These are phyloP conservation scores for Daldinia grandis DNA, from an alignment of 495 filamentous ascomycete genomes.

Conservation along the genomic window DNA sequence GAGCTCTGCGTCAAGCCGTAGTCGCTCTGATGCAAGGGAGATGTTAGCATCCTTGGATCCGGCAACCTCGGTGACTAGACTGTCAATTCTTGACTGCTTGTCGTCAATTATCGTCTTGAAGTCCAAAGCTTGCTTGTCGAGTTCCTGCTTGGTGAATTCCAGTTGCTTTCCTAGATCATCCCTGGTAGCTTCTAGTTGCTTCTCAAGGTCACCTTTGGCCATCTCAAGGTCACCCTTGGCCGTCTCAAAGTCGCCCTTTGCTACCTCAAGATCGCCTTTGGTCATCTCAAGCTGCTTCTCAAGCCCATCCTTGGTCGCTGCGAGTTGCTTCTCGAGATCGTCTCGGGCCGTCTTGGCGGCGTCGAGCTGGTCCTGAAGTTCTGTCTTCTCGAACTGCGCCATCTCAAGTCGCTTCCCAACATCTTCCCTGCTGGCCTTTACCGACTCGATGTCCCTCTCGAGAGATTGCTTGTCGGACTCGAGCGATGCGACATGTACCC, in stretches of 20 bases:
- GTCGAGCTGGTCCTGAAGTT: conserved; percentile 26
- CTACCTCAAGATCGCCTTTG: conserved; percentile 30
- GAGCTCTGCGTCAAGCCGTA: conserved; percentile 36
- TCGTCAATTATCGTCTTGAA: conserved; percentile 45
- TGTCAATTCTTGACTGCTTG: conserved; percentile 42
- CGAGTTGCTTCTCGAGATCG: conserved; percentile 48
- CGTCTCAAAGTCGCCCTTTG: conserved; percentile 25
- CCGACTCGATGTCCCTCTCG: conserved; percentile 29
- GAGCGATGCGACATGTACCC: conserved; percentile 26
- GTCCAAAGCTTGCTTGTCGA: conserved; percentile 46
- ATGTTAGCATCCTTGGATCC: conserved; percentile 48
- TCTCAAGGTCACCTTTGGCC: conserved; percentile 33
- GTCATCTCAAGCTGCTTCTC: conserved; percentile 28
- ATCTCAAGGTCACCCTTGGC: conserved; percentile 31
- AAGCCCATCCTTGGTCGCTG: conserved; percentile 32
- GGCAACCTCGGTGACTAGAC: conserved; percentile 41
- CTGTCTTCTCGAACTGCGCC: conserved; percentile 28
- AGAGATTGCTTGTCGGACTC: conserved; percentile 34
- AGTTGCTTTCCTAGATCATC: conserved; percentile 30
- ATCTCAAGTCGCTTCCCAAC: conserved; percentile 50
- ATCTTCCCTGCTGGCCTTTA: conserved; percentile 40
- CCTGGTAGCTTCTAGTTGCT: conserved; percentile 30
- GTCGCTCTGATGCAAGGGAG: conserved; percentile 37
- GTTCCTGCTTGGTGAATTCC: conserved; percentile 33
- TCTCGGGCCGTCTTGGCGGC: conserved; percentile 23